phyloP scores from a whole-genome alignment of 805 yeast species.

The Yamadazyma kitorensis region DNA sequence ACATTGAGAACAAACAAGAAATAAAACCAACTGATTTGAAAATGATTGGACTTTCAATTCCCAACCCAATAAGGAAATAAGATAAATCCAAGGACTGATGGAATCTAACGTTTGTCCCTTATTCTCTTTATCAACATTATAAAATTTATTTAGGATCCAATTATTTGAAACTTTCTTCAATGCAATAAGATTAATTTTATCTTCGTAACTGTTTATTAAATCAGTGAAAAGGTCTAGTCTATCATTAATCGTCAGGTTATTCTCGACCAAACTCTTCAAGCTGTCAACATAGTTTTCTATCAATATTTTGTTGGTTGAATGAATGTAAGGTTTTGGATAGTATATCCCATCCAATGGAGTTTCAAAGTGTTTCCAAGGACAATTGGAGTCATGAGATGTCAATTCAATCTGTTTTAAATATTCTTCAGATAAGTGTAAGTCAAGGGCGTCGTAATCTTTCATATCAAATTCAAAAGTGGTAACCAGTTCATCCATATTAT shows the following conservation, averaged over 20 bases:
- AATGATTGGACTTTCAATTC: conserved; percentile 29
- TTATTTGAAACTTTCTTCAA: conserved; percentile 26
- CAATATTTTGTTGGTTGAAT: conserved; percentile 26
- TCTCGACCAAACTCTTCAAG: conserved; percentile 27
- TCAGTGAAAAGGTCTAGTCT: conserved; percentile 3
- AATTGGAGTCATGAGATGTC: conserved; percentile 27
- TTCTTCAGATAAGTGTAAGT: conserved; percentile 19
- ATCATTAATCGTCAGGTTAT: conserved; percentile 3
- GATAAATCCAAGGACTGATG: conserved; percentile 32
- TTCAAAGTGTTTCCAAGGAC: conserved; percentile 38
- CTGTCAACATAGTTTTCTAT: conserved; percentile 26
- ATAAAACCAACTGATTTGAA: conserved; percentile 22
- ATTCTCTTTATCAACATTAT: conserved; percentile 36
- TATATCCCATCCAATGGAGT: conserved; percentile 32
- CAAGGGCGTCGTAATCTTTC: conserved; percentile 23
- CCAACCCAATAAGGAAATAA: conserved; percentile 40
- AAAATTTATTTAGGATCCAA: conserved; percentile 31
- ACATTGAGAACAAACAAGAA: conserved; percentile 36
- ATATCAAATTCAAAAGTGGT: conserved; percentile 15
- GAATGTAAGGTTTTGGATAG: conserved; percentile 32
- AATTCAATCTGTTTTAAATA: conserved; percentile 24
- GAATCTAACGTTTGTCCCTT: conserved; percentile 14
- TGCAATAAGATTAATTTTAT: not conserved
- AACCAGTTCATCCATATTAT: conserved; percentile 12
- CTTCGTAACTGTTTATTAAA: not conserved